Percentiles rank a stretch among this genome's conserved stretches.
These are phyloP conservation scores for Mitragyna speciosa DNA, from an alignment of 257 asterid species.

Conservation along the genomic window DNA sequence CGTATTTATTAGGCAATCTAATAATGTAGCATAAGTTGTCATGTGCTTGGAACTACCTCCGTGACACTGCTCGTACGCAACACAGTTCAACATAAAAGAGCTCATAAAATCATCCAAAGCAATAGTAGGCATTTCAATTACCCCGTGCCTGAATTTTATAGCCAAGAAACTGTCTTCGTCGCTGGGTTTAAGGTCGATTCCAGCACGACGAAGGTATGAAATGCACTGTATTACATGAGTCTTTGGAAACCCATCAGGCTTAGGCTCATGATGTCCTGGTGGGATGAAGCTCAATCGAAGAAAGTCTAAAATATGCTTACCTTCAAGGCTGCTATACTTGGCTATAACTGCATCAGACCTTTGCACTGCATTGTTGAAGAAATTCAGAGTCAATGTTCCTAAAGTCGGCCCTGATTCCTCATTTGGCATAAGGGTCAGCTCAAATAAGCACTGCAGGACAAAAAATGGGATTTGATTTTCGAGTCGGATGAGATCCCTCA, in stretches of 20 bases:
- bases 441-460: slow-evolving; percentile 55
- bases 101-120: slow-evolving; percentile 74
- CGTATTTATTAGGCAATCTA: slow-evolving; percentile 69
- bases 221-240: slow-evolving; percentile 61
- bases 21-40: slow-evolving; percentile 70
- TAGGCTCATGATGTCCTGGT: slow-evolving; percentile 31
- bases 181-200: slow-evolving; percentile 47
- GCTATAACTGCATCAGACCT: slow-evolving; percentile 30
- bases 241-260: slow-evolving; percentile 6
- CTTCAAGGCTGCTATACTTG: slow-evolving; percentile 30
- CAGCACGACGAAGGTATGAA: slow-evolving; percentile 70
- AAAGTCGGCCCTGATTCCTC: slow-evolving; percentile 46
- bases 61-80: slow-evolving; percentile 89
- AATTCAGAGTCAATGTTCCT: slow-evolving; percentile 36
- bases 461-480: slow-evolving; percentile 88
- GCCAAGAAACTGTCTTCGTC: slow-evolving; percentile 54
- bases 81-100: slow-evolving; percentile 69
- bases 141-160: slow-evolving; percentile 54
- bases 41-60: slow-evolving; percentile 59
- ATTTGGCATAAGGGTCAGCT: slow-evolving; percentile 41
- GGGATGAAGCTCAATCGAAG: slow-evolving; percentile 73
- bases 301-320: slow-evolving; percentile 75
- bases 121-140: slow-evolving; percentile 69
- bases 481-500: slow-evolving; percentile 67
- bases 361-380: slow-evolving; percentile 55